Percentiles rank a stretch among this genome's conserved stretches.
These are phyloP conservation scores for Puccinia coronata DNA, from an alignment of 1,284 basidiomycete genomes.

Conservation along the genomic window DNA sequence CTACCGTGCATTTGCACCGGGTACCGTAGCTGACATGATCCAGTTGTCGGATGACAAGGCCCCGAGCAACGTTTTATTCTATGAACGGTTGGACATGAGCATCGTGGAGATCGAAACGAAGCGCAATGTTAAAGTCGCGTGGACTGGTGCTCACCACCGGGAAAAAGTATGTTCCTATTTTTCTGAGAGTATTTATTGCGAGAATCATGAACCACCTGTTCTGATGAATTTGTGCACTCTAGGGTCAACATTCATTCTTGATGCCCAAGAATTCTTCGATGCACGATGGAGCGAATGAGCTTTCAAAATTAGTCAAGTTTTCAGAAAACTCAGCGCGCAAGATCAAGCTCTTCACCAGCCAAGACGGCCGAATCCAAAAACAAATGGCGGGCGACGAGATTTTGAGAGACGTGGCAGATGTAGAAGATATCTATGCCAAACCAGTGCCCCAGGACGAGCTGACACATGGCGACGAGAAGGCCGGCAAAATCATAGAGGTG, in stretches of 20 bases:
- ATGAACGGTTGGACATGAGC: slow-evolving; percentile 94
- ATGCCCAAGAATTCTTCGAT: slow-evolving; percentile 94
- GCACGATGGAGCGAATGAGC: slow-evolving; percentile 83
- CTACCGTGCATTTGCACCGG: slow-evolving; percentile 83
- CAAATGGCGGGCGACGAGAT: slow-evolving; percentile 91
- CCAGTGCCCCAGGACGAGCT: slow-evolving; percentile 62
- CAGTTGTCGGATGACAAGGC: slow-evolving; percentile 81
- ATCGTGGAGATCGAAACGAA: slow-evolving; percentile 99
- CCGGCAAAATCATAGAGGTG: slow-evolving; percentile 90
- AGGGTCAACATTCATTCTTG: slow-evolving; percentile 80
- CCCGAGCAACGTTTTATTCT: slow-evolving; percentile 85
- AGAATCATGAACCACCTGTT: neutral
- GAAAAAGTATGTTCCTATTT: slow-evolving; percentile 68
- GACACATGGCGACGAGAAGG: slow-evolving; percentile 88
- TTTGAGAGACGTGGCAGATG: slow-evolving; percentile 94
- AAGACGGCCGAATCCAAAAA: slow-evolving; percentile 78
- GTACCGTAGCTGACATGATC: slow-evolving; percentile 95
- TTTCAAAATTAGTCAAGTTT: slow-evolving; percentile 75
- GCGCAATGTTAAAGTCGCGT: slow-evolving; percentile 89
- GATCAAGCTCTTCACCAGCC: slow-evolving; percentile 93
- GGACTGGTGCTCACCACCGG: slow-evolving; percentile 96
- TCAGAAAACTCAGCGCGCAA: slow-evolving; percentile 72
- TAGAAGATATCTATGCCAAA: slow-evolving; percentile 92
- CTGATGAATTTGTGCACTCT: slow-evolving; percentile 14
- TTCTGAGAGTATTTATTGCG: neutral